Evolutionary conservation across 2,329 filamentous ascomycete genomes (phyloP), one percentile per base, ranked within the genome.

Genomic region (Pestalotiopsis fici): DNA sequence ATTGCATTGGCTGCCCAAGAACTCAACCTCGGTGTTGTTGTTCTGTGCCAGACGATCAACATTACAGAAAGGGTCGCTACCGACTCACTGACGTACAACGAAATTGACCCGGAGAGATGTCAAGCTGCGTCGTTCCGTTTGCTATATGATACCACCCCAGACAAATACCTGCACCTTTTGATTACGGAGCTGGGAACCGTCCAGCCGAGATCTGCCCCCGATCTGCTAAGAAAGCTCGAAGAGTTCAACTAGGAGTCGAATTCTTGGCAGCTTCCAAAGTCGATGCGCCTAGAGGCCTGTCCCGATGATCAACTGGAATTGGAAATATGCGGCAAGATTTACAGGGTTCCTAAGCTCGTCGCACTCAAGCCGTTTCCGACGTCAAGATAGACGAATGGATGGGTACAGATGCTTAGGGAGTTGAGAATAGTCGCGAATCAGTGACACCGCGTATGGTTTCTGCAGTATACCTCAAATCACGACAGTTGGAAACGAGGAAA

Each of bases 11-110:
- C 92, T 55, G 95, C 95, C 5, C 89, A 91, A 64, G 89, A 92
- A 66, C 85, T 90, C 23, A 90, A 91, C 67, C 88, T 95, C 47
- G 92, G 93, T 1, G 93, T 98, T 67, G 90, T 97, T 39, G 93
- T 97, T 3, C 92, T 97, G 68, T 97, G 94, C 79, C 95, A 98
- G 82, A 96, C 92, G 3, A 91, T 98, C 82, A 99, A 98, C 81
- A 98, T 98, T 78, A 96, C 74, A 35, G 87, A 82, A 90, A 91
- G 94, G 67, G 93, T 98, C 12, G 93, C 94, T 6, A 89, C 97
- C 15, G 96, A 98, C 80, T 95, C 94, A 27, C 93, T 98, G 71
- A 95, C 96, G 55, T 91, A 94, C 75, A 99, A 99, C 78, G 96
- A 99, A 83, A 91, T 98, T 69, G 94, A 81, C 86, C 95, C 78